Percentiles rank a stretch among this genome's conserved stretches.
Evolutionary conservation across 257 asterid genomes (phyloP).

Genomic region (Verbascum thapsus): DNA sequence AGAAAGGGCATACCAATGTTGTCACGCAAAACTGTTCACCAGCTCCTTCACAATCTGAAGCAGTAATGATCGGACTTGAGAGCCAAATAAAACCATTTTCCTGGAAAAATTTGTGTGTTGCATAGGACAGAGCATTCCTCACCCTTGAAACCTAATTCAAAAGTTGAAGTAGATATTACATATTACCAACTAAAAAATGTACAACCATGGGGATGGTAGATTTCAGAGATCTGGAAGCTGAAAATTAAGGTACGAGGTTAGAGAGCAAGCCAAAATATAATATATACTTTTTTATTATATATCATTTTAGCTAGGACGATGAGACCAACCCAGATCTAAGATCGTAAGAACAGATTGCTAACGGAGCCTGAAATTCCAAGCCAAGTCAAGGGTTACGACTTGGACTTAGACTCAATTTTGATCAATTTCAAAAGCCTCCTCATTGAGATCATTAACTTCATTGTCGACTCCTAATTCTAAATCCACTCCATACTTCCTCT

Average conservation of each 20-base stretch:
- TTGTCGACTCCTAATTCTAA: no score
- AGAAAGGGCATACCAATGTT: conserved; percentile 76
- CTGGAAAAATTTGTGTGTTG: conserved; percentile 94
- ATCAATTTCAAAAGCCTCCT: no score
- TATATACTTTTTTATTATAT: no score
- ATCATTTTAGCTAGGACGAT: no score
- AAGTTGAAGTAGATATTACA: conserved; percentile 24
- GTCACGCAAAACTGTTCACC: conserved; percentile 99
- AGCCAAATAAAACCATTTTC: conserved; percentile 97
- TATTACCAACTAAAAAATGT: conserved; percentile 8
- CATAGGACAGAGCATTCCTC: conserved; percentile 87
- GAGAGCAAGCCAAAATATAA: conserved; percentile 10
- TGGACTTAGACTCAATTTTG: no score
- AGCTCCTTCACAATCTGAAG: conserved; percentile 99
- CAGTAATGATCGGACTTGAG: conserved; percentile 95
- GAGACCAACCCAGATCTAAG: no score
- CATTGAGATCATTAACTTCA: no score
- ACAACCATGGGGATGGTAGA: not conserved
- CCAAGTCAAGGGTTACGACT: no score
- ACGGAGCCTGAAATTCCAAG: no score
- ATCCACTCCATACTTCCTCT: no score
- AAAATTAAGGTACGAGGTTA: conserved; percentile 3
- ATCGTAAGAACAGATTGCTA: no score
- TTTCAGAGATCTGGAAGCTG: conserved; percentile 20
- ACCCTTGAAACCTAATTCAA: conserved; percentile 87